Percentiles rank a stretch among this genome's conserved stretches.
Conservation (phyloP, 345 rosid genomes). For the Melaleuca quinquenervia region DNA sequence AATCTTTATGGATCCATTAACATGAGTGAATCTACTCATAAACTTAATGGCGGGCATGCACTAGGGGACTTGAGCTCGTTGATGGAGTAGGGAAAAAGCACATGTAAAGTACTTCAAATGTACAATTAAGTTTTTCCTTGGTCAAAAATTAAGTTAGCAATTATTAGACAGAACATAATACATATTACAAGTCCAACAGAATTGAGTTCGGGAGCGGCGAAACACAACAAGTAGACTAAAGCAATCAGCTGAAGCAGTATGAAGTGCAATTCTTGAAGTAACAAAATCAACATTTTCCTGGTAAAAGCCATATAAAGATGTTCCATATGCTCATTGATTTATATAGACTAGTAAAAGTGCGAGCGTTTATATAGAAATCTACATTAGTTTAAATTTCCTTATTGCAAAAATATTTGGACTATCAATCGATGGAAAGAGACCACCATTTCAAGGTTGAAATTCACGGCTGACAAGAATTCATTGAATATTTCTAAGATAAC, state of each 20-base stretch:
- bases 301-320: no score
- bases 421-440: background rate
- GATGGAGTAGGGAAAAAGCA: background rate
- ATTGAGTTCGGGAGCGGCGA: background rate
- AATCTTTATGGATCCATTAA: no score
- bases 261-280: background rate
- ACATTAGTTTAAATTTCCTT: background rate
- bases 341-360: background rate
- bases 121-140: background rate
- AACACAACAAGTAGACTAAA: background rate
- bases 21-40: background rate
- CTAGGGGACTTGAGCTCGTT: background rate
- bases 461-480: no score
- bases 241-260: background rate
- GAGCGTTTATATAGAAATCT: no score
- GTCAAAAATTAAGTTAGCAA: no score
- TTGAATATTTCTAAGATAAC: no score
- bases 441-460: background rate
- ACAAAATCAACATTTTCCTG: background rate
- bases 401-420: background rate
- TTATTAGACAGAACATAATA: background rate
- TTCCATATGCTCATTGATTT: background rate
- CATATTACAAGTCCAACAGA: background rate
- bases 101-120: background rate
- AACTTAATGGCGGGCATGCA: background rate